These are phyloP conservation scores for Daedalea quercina DNA, from an alignment of 768 basidiomycete genomes.

Conservation along the genomic window DNA sequence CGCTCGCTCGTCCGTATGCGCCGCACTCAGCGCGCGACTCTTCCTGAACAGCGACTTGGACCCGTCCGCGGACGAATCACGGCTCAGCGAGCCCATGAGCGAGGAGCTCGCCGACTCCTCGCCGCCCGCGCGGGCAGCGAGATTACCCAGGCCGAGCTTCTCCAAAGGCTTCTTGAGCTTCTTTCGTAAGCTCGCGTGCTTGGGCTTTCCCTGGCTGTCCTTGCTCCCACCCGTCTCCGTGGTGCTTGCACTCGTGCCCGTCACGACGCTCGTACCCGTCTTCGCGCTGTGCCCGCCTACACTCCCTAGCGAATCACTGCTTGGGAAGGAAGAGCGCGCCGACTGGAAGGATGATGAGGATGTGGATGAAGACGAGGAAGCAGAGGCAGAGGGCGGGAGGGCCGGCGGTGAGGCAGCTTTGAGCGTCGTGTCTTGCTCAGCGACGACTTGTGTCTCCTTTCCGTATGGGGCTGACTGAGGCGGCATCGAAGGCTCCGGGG, in stretches of 20 bases:
- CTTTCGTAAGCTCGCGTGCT: not conserved
- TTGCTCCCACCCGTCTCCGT: not conserved
- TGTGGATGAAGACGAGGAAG: not conserved
- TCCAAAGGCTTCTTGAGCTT: not conserved
- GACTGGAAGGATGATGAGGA: constrained; percentile 1
- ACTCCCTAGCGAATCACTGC: not conserved
- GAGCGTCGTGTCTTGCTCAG: not conserved
- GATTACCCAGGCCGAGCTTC: not conserved
- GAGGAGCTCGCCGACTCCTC: too few species aligned
- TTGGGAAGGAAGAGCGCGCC: not conserved
- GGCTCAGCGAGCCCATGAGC: not conserved
- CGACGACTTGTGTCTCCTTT: not conserved
- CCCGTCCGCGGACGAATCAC: not conserved
- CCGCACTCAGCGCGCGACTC: not conserved
- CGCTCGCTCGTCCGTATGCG: not conserved
- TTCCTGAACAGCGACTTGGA: not conserved
- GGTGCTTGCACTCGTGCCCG: not conserved
- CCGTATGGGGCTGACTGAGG: not conserved
- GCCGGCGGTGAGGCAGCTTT: not conserved
- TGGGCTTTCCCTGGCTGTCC: not conserved
- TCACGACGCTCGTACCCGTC: not conserved
- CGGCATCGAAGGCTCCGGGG: not conserved
- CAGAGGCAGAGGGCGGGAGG: not conserved
- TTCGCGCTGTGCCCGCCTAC: not conserved
- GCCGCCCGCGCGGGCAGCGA: not conserved